Base-by-base conservation (phyloP, 148 eudicot species). In the Vaccinium corymbosum region DNA sequence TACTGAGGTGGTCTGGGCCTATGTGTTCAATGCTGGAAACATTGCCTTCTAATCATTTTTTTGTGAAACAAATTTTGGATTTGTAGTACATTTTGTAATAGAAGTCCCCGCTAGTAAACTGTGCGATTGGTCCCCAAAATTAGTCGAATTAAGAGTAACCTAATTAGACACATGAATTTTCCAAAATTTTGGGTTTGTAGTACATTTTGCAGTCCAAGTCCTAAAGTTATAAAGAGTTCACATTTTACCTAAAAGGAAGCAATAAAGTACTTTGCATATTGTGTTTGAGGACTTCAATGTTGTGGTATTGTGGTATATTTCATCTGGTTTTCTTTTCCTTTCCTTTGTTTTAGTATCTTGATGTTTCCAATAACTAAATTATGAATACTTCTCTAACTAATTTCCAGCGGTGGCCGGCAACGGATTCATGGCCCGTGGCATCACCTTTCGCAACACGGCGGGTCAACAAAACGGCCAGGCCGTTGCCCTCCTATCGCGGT, bases 401-500 rank as follows among this genome's bases (percentile, higher is more conserved):
- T n/a, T 72, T 72, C 10, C 48, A 35, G 76, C 76, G 12, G 20
- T 38, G 49, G 49, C n/a, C 12, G 50, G 76, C 20, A 20, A 72
- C 16, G 76, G 76, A 72, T 72, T 72, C 49, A 72, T 72, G 6
- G 76, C 76, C n/a, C 49, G 20, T 0, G 76, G n/a, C 48, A 72
- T 72, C 49, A 72, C 76, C 50, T 72, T 32, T 48, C 76, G 49
- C 20, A 72, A 72, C 76, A 72, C 76, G 1, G 76, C 76, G 0
- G 76, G 76, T 3, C 76, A 49, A 1, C 76, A 72, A 35, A 72
- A 15, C 4, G 76, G 76, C 76, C 76, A 72, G 49, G 76, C 76
- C 3, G 50, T 72, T 1, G 76, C 76, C 35, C 76, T 72, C 49
- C 38, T 72, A 72, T 72, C 76, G 1, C 76, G 22, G 9, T 38